phyloP scores from a whole-genome alignment of 2,329 filamentous ascomycete species.

The Acrodontium crateriforme region DNA sequence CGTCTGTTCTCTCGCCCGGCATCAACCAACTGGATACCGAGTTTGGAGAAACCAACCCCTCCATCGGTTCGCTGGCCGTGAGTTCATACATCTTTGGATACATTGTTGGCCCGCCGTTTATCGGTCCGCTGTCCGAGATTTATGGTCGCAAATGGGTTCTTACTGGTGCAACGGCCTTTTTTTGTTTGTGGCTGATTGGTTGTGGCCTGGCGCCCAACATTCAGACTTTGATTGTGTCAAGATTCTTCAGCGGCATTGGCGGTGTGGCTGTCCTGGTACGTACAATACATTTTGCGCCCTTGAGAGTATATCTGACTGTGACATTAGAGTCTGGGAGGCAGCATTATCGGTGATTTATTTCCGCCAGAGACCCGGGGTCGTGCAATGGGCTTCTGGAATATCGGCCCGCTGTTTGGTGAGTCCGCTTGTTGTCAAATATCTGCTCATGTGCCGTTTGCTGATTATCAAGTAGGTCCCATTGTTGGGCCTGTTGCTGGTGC shows the following conservation, averaged over 20 bases:
- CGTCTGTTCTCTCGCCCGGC: conserved; percentile 1
- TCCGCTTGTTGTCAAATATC: background rate
- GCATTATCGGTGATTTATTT: conserved; percentile 31
- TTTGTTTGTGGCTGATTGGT: background rate
- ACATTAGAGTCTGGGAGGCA: conserved; percentile 29
- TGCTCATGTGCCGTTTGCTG: background rate
- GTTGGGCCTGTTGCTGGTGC: no score
- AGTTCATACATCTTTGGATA: background rate
- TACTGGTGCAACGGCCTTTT: background rate
- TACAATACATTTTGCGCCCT: no score
- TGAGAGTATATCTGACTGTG: no score
- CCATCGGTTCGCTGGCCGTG: background rate
- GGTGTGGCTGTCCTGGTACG: no score
- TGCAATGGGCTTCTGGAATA: conserved; percentile 32
- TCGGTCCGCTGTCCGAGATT: background rate
- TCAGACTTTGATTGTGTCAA: background rate
- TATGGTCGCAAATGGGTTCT: background rate
- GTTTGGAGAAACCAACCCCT: conserved; percentile 26
- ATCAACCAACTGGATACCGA: conserved; percentile 21
- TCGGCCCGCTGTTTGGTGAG: background rate
- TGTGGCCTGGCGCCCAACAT: background rate
- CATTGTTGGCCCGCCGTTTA: background rate
- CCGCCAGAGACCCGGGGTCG: conserved; percentile 23
- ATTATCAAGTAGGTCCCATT: no score
- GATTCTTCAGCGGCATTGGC: background rate